phyloP scores from a whole-genome alignment of 1,139 yeast species.

The Blastobotrys raffinosifermentans region DNA sequence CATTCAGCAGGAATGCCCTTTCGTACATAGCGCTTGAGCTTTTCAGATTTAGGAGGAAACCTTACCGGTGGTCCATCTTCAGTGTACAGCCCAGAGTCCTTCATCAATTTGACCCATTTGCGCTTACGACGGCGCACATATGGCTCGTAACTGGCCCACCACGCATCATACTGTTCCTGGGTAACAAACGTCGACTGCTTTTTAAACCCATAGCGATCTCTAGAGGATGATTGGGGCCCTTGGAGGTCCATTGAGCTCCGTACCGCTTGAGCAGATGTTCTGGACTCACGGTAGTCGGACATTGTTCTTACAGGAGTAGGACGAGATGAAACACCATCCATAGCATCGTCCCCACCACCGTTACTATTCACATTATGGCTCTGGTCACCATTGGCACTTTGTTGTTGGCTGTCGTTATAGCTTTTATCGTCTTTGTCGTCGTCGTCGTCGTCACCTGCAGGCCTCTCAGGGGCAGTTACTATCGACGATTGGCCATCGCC shows the following conservation, averaged over 20 bases:
- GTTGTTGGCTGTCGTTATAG: background rate
- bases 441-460: conserved; percentile 1
- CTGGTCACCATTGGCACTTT: background rate
- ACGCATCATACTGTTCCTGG: conserved; percentile 54
- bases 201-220: conserved; percentile 83
- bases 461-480: background rate
- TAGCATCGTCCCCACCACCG: background rate
- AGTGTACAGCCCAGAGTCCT: conserved; percentile 56
- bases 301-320: background rate
- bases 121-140: conserved; percentile 57
- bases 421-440: background rate
- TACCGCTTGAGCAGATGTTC: conserved; percentile 11
- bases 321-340: background rate
- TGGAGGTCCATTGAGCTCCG: conserved; percentile 11
- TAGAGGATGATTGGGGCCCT: conserved; percentile 14
- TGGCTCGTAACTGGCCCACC: conserved; percentile 68
- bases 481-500: background rate
- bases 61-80: conserved; percentile 35
- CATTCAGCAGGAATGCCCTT: conserved; percentile 96
- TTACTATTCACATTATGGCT: background rate
- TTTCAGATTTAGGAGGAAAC: conserved; percentile 82
- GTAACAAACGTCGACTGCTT: conserved; percentile 52
- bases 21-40: conserved; percentile 71
- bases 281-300: conserved; percentile 3
- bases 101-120: conserved; percentile 69